Conservation (phyloP, 2,329 filamentous ascomycete species). For the Penicillium sp. region DNA sequence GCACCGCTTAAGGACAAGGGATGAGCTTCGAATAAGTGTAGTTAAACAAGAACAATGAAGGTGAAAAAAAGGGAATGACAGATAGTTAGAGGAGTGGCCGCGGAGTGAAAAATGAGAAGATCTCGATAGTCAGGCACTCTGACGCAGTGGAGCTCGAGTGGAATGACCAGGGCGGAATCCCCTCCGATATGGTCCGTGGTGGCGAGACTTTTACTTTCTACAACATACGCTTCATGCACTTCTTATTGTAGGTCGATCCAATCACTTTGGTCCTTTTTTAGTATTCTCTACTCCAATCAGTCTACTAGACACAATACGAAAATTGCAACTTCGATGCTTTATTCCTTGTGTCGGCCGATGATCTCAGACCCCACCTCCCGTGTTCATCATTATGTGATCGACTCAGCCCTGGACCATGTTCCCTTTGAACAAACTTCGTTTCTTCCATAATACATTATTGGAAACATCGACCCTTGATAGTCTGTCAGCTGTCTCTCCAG, state of each 20-base stretch:
- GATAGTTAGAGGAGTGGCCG: not conserved
- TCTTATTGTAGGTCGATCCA: too few species aligned
- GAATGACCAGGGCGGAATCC: slow-evolving; percentile 16
- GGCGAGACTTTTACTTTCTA: slow-evolving; percentile 9
- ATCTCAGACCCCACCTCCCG: not conserved
- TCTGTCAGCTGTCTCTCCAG: not conserved
- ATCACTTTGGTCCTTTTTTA: too few species aligned
- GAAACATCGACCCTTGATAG: not conserved
- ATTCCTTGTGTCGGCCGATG: not conserved
- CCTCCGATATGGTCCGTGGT: slow-evolving; percentile 18
- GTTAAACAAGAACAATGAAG: not conserved
- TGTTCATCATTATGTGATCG: not conserved
- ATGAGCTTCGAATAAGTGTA: not conserved
- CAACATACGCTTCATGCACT: not conserved
- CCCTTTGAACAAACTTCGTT: not conserved
- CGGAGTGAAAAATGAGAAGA: slow-evolving; percentile 5
- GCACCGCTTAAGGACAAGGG: slow-evolving; percentile 9
- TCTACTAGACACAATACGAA: too few species aligned
- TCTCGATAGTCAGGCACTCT: slow-evolving; percentile 3
- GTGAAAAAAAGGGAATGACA: not conserved
- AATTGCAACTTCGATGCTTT: not conserved
- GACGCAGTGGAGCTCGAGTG: slow-evolving; percentile 18
- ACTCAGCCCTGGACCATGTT: not conserved
- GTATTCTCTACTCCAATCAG: not conserved
- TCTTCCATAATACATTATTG: not conserved